Percentiles rank a stretch among this genome's conserved stretches.
Conservation (phyloP, 768 basidiomycete species). For the Lyophyllum atratum region DNA sequence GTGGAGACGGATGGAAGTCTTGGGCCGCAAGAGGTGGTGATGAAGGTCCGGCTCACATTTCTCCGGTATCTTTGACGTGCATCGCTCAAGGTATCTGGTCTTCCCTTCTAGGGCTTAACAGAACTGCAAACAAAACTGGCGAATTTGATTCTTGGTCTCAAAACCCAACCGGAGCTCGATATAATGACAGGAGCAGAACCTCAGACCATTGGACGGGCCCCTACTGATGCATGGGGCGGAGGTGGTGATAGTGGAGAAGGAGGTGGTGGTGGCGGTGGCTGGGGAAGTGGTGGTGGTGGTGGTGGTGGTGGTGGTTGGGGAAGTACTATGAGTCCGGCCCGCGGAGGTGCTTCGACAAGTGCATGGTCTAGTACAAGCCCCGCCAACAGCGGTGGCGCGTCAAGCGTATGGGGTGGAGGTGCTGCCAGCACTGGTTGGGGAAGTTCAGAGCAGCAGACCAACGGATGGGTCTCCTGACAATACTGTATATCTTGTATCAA, state of each 20-base stretch:
- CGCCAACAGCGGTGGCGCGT: constrained; percentile 20
- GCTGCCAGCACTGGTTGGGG: constrained; percentile 46
- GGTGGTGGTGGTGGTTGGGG: constrained; percentile 18
- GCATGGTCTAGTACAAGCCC: constrained; percentile 24
- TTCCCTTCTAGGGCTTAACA: constrained; percentile 58
- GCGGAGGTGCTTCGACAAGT: constrained; percentile 23
- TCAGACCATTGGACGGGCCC: constrained; percentile 29
- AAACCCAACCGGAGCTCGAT: constrained; percentile 61
- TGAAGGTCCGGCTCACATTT: constrained; percentile 55
- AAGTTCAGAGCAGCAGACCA: constrained; percentile 49
- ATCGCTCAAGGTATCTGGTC: constrained; percentile 1
- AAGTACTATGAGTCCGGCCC: constrained; percentile 27
- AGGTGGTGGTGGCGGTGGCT: constrained; percentile 30
- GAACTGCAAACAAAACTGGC: constrained; percentile 83
- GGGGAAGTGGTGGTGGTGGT: constrained; percentile 10
- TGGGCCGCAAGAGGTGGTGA: constrained; percentile 84
- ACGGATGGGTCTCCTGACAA: constrained; percentile 43
- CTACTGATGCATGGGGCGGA: constrained; percentile 17
- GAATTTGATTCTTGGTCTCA: constrained; percentile 75
- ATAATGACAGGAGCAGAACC: constrained; percentile 44
- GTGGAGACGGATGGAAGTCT: constrained; percentile 94
- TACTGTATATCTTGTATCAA: background rate
- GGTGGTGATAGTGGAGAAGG: constrained; percentile 24
- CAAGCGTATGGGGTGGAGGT: constrained; percentile 38
- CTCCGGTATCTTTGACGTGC: background rate